Evolutionary conservation across 2,329 filamentous ascomycete genomes (phyloP), one percentile per base, ranked within the genome.

Genomic region (Sporothrix brasiliensis): DNA sequence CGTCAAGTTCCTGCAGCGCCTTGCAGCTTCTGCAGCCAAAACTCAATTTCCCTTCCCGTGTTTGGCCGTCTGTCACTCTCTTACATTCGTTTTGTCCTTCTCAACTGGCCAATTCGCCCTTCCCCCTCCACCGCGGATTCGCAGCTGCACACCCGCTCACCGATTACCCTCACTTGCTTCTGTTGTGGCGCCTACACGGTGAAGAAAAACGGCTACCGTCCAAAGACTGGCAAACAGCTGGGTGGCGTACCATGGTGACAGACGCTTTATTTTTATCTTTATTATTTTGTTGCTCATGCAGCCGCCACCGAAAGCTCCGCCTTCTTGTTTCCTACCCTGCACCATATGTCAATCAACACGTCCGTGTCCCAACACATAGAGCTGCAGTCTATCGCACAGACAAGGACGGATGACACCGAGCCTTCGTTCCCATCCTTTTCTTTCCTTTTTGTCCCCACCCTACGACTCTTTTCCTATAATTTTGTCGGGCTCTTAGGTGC

Each of bases 11-110:
- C 60, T 66, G 61, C 61, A 66, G 41, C 16, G 21, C 19, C 60
- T 68, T 52, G 56, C 67, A 61, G 54, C 54, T 9, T 63, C 56
- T 69, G 63, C 63, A 67, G 61, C 60, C 39, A 52, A 41, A 14
- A 53, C 69, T 50, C 50, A 56, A 49, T 52, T 30, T 70, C 60
- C 50, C 39, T 47, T 60, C 60, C 41, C 53, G 30, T 50, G 41
- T 67, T 27, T 66, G 41, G 44, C 34, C 53, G 39, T 60, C 16
- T 70, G 19, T 60, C 21, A 44, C 21, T 4, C 39, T 21, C 39
- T 34, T 34, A 34, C 34, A 34, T 34, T 34, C 34, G 34, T 9
- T 34, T 34, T 34, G 34, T 34, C 34, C 34, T 34, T 34, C 6
- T 34, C 34, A 34, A 5, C 41, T 39, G 39, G 13, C 30, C 30